Conservation (phyloP, 2,329 filamentous ascomycete species). For the Hypoxylon sp. region DNA sequence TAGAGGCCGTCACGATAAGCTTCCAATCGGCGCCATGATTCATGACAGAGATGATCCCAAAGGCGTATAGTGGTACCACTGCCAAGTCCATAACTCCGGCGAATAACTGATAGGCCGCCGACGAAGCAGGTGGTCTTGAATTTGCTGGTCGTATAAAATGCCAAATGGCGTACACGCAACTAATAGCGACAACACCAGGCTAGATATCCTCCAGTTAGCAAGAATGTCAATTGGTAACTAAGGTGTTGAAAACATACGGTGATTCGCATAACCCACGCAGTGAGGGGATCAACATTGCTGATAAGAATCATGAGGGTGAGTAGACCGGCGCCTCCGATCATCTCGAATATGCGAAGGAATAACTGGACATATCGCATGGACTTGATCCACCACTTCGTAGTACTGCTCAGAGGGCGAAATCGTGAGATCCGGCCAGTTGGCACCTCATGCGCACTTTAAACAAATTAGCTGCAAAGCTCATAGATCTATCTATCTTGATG, state of each 20-base stretch:
- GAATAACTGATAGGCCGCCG: constrained; percentile 91
- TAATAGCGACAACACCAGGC: constrained; percentile 81
- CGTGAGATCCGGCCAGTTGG: constrained; percentile 73
- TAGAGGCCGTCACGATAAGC: constrained; percentile 72
- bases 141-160: constrained; percentile 81
- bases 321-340: constrained; percentile 79
- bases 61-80: constrained; percentile 70
- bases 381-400: constrained; percentile 80
- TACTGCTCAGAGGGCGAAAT: constrained; percentile 76
- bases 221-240: constrained; percentile 17
- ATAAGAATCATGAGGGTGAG: constrained; percentile 85
- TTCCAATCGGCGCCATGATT: constrained; percentile 71
- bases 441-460: constrained; percentile 71
- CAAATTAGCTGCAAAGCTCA: constrained; percentile 24
- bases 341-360: constrained; percentile 74
- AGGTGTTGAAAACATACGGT: constrained; percentile 70
- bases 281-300: constrained; percentile 72
- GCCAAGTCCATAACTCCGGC: constrained; percentile 78
- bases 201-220: constrained; percentile 57
- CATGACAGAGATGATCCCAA: constrained; percentile 64
- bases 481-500: constrained; percentile 1
- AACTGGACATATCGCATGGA: constrained; percentile 79
- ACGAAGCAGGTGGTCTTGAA: constrained; percentile 81
- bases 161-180: constrained; percentile 83
- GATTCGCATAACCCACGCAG: constrained; percentile 83